These are phyloP conservation scores for Arachnomyces sp. DNA, from an alignment of 2,329 filamentous ascomycete genomes.

Conservation along the genomic window DNA sequence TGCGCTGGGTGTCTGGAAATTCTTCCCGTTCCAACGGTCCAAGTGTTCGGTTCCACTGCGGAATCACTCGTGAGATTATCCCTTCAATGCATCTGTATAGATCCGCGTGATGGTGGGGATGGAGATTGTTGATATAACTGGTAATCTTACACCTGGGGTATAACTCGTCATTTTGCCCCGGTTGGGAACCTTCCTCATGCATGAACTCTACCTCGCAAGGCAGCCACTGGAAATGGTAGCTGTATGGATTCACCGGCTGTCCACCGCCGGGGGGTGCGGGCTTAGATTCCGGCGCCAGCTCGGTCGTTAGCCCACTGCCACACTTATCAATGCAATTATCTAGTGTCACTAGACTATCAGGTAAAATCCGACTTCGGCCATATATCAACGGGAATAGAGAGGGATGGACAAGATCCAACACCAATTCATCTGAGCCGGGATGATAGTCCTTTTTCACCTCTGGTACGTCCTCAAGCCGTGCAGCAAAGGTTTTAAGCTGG, in stretches of 20 bases:
- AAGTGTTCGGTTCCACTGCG: conserved; percentile 38
- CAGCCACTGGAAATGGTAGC: conserved; percentile 40
- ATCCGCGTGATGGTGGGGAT: conserved; percentile 24
- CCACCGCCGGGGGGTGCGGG: not conserved
- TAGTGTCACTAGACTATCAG: conserved; percentile 4
- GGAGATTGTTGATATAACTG: conserved; percentile 40
- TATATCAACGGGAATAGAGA: conserved; percentile 31
- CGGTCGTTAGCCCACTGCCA: conserved; percentile 6
- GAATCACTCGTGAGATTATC: conserved; percentile 32
- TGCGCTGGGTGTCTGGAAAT: too few relatives aligned
- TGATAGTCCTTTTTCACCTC: conserved; percentile 51
- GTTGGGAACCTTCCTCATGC: too few relatives aligned
- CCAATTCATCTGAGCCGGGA: conserved; percentile 45
- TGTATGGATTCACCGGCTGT: conserved; percentile 11
- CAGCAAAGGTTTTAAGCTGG: conserved; percentile 37
- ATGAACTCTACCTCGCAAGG: conserved; percentile 31
- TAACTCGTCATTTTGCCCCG: too few relatives aligned
- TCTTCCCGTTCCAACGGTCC: conserved; percentile 9
- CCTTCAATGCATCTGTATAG: conserved; percentile 33
- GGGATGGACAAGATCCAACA: conserved; percentile 55
- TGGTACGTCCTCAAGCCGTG: conserved; percentile 43
- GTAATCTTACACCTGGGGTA: conserved; percentile 20
- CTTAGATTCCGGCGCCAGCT: not conserved
- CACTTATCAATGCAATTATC: conserved; percentile 9
- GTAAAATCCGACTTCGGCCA: conserved; percentile 7